Evolutionary conservation across 2,329 filamentous ascomycete genomes (phyloP), one percentile per base, ranked within the genome.

Genomic region (Ceratocystis lukuohia): DNA sequence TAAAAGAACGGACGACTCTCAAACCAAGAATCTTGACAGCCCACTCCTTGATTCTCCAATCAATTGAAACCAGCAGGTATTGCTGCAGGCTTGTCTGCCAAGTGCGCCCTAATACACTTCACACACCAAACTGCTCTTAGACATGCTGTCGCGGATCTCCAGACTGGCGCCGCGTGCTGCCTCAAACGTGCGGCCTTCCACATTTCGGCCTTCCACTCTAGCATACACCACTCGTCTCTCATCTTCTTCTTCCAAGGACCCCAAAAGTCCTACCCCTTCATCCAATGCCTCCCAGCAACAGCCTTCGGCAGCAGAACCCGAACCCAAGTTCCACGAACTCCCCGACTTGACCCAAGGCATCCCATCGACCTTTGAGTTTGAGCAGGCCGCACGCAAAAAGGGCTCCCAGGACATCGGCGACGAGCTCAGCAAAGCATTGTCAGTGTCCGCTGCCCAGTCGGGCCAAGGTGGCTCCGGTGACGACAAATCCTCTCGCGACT

Each of bases 341-440:
- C 93, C 93, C 65, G 92, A 97, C 74, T 81, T 97, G 57, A 94
- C 91, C n/a, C 87, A 93, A 73, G 93, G 93, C 70, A 96, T 97
- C 69, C 93, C 93, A 0, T 96, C 92, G 1, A 96, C 92, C 0
- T 82, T 96, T 66, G 89, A 87, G 66, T 87, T 87, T 68, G 93
- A 96, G 76, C 83, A 87, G 66, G 76, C 78, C 0, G 64, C 64
- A 12, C 67, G 67, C 15, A 64, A 64, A 33, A 68, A 66, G 59
- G 64, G 64, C 37, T 28, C 37, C 25, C 30, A 65, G 25, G 44
- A 50, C 25, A 22, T 25, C 22, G 76, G 78, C 70, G 69, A 78
- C 71, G 71, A 12, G 64, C 76, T n/a, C 70, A 77, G 45, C 20
- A 65, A 48, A 41, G 50, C 63, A 3, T 41, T 46, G 20, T 70